Conservation (phyloP, 2,329 filamentous ascomycete genomes). For the Cryphonectria carpinicola region DNA sequence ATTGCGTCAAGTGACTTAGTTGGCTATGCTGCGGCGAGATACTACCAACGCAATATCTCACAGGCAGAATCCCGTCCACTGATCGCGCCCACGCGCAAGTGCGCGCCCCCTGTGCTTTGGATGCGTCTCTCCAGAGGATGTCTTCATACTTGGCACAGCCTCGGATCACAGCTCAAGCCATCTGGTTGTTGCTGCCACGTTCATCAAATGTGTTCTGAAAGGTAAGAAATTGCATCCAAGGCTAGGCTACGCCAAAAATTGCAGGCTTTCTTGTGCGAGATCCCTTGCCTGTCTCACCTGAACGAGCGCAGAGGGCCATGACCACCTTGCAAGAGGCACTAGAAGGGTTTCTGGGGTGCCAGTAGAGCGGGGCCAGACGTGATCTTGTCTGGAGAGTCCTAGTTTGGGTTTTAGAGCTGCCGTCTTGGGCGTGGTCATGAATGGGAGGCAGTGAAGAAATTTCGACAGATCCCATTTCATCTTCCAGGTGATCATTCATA, state of each 20-base stretch:
- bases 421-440: too few relatives aligned
- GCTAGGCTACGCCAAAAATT: background rate
- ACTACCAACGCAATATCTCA: background rate
- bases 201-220: background rate
- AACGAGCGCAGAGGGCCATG: background rate
- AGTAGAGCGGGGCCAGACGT: background rate
- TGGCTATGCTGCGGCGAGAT: background rate
- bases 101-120: background rate
- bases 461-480: background rate
- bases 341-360: background rate
- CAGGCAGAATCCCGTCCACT: background rate
- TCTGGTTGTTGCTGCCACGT: background rate
- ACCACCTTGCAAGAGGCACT: background rate
- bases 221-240: background rate
- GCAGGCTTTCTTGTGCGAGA: background rate
- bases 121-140: background rate
- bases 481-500: background rate
- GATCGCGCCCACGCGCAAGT: background rate
- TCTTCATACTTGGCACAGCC: background rate
- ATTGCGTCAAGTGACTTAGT: background rate
- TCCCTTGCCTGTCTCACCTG: background rate
- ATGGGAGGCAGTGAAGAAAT: background rate
- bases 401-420: background rate
- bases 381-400: background rate
- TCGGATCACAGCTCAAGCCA: background rate